Evolutionary conservation across 2,329 filamentous ascomycete species (phyloP).

Genomic region (Karstenula rhodostoma): DNA sequence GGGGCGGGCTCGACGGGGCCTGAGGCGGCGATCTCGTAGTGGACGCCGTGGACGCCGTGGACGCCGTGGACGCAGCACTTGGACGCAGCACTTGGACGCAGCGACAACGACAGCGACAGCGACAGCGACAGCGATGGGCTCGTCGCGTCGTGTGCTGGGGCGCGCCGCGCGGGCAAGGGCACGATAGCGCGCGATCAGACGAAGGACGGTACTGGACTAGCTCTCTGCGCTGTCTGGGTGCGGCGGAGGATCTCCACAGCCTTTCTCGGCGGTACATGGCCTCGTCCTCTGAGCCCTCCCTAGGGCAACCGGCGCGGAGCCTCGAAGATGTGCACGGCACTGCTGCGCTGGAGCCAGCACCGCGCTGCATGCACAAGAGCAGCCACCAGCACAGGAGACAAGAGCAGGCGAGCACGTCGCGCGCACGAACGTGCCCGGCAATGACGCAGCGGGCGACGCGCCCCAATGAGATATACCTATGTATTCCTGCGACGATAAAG

Average conservation of each 20-base stretch:
- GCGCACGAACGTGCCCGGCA: constrained; percentile 1
- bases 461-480: constrained; percentile 14
- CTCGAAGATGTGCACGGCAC: not conserved
- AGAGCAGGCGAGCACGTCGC: not conserved
- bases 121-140: not conserved
- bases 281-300: not conserved
- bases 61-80: too few species aligned
- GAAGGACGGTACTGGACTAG: not conserved
- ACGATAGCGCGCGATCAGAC: constrained; percentile 6
- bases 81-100: too few species aligned
- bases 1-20: not conserved
- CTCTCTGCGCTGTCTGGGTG: too few species aligned
- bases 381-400: not conserved
- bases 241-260: constrained; percentile 11
- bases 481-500: constrained; percentile 12
- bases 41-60: too few species aligned
- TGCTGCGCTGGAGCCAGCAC: not conserved
- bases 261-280: not conserved
- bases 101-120: too few species aligned
- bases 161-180: not conserved
- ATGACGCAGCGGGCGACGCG: constrained; percentile 5
- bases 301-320: not conserved
- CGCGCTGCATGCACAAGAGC: not conserved
- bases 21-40: too few species aligned
- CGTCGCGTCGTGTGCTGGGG: not conserved